These are phyloP conservation scores for Tetracentron sinense DNA, from an alignment of 164 flowering plant species.

Conservation along the genomic window DNA sequence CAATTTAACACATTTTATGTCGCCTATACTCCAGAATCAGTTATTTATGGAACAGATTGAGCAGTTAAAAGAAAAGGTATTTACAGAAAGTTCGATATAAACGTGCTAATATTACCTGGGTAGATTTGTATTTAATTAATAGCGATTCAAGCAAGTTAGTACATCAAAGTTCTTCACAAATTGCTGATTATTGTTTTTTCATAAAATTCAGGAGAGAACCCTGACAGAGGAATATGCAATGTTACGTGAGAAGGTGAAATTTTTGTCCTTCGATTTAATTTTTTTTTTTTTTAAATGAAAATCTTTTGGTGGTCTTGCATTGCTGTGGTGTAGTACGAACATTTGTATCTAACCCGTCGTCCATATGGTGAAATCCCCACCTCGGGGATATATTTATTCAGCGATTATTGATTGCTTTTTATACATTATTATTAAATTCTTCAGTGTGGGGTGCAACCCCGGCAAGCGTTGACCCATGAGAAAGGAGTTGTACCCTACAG, in stretches of 20 bases:
- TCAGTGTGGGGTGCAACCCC: conserved; percentile 5
- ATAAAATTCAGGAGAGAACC: conserved; percentile 15
- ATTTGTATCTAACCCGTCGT: too few relatives aligned
- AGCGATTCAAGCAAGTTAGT: too few relatives aligned
- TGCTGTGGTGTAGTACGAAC: too few relatives aligned
- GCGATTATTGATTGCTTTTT: neutral
- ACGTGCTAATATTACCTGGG: neutral
- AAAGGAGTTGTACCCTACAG: conserved; percentile 2
- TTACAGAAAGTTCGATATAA: neutral
- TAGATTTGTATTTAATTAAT: neutral
- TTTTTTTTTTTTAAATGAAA: too few relatives aligned
- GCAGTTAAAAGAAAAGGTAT: conserved; percentile 47
- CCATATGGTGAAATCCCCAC: too few relatives aligned
- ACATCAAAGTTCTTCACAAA: neutral
- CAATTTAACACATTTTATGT: neutral
- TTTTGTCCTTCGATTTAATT: neutral
- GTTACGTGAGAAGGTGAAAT: conserved; percentile 9
- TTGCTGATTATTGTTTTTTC: neutral
- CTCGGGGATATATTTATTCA: too few relatives aligned
- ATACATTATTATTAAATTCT: neutral
- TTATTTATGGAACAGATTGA: conserved; percentile 38
- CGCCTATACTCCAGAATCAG: conserved; percentile 25
- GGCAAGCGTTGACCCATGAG: conserved; percentile 1
- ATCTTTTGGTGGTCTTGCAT: too few relatives aligned
- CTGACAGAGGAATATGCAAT: conserved; percentile 10